A percentile compares a stretch with the other conserved stretches of the same genome.
Evolutionary conservation across 78 protist genomes (phyloP).

Genomic region (Dictyostelium firmibasis): DNA sequence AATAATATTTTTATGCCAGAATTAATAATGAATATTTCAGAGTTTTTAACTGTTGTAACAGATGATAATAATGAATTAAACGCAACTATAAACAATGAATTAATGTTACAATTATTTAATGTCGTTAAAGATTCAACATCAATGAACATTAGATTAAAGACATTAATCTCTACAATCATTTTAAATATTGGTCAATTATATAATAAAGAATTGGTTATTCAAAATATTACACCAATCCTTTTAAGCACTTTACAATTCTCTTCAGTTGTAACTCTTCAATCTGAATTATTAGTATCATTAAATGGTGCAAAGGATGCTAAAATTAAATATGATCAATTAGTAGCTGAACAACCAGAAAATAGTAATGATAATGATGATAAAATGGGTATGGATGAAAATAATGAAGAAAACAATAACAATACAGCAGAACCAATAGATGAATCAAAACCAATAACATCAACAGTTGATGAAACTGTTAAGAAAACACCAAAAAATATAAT

Average conservation of each 20-base stretch:
- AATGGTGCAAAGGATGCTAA: neutral
- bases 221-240: constrained; percentile 49
- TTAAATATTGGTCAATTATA: constrained; percentile 44
- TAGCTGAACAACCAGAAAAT: neutral
- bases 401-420: neutral
- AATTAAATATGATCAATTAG: constrained; percentile 6
- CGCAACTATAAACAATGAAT: neutral
- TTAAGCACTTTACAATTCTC: neutral
- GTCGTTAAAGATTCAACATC: neutral
- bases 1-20: constrained; percentile 3
- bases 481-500: neutral
- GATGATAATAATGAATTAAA: constrained; percentile 24
- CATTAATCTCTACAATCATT: constrained; percentile 17
- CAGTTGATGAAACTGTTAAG: neutral
- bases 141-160: constrained; percentile 10
- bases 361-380: neutral
- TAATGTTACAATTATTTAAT: constrained; percentile 15
- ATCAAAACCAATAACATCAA: neutral
- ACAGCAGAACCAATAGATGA: neutral
- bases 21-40: constrained; percentile 1
- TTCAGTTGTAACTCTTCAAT: neutral
- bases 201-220: constrained; percentile 37
- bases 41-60: constrained; percentile 48
- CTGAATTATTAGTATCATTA: neutral
- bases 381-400: neutral